These are phyloP conservation scores for Casuarina glauca DNA, from an alignment of 306 rosid species.

Conservation along the genomic window DNA sequence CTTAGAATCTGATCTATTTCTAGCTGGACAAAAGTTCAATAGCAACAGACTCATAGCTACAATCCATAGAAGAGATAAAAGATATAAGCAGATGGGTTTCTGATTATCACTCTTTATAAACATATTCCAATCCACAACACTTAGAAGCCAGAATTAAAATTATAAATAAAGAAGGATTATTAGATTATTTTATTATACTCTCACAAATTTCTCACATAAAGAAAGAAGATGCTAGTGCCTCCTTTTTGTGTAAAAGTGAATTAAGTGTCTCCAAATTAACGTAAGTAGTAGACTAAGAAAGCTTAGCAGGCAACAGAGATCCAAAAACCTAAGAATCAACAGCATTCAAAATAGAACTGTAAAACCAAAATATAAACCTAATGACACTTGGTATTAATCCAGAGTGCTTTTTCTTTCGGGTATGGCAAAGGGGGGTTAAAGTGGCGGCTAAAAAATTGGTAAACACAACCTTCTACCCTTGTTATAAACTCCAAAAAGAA, in stretches of 20 bases:
- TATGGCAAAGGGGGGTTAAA: background rate
- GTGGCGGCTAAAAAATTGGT: background rate
- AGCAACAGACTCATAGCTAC: constrained; percentile 40
- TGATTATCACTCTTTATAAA: constrained; percentile 37
- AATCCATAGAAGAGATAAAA: constrained; percentile 29
- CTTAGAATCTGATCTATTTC: constrained; percentile 21
- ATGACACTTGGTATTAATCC: background rate
- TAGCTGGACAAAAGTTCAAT: constrained; percentile 28
- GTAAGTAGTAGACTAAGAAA: constrained; percentile 5
- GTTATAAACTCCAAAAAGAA: background rate
- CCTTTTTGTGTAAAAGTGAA: constrained; percentile 11
- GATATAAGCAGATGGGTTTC: constrained; percentile 15
- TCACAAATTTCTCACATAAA: background rate
- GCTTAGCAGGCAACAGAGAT: constrained; percentile 8
- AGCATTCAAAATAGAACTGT: background rate
- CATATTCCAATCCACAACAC: constrained; percentile 24
- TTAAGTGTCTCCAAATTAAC: background rate
- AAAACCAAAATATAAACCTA: constrained; percentile 3
- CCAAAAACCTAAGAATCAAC: background rate
- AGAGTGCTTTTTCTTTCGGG: background rate
- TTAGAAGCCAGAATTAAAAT: constrained; percentile 17
- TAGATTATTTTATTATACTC: background rate
- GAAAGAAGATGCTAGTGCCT: background rate
- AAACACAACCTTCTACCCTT: background rate
- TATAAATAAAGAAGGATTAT: constrained; percentile 8